Percentiles rank a stretch among this genome's conserved stretches.
Conservation (phyloP, 129 eudicot genomes). For the Cynara cardunculus region DNA sequence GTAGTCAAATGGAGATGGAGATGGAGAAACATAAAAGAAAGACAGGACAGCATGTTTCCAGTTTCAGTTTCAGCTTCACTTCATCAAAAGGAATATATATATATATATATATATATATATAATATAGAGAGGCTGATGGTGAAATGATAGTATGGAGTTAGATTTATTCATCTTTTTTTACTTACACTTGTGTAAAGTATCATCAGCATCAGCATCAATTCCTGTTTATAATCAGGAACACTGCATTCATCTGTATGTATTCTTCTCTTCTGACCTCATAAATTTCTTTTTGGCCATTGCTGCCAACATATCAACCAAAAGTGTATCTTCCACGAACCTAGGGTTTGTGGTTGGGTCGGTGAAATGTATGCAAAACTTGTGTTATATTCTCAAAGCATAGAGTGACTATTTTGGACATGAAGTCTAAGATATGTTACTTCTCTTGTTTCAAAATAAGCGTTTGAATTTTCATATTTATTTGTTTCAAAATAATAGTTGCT, state of each 20-base stretch:
- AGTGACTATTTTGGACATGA: too few species aligned
- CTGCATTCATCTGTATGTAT: neutral
- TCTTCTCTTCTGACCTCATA: neutral
- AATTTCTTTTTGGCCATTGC: neutral
- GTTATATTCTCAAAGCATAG: too few species aligned
- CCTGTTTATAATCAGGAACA: neutral
- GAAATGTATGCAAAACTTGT: neutral
- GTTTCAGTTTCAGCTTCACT: neutral
- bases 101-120: neutral
- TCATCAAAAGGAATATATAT: constrained; percentile 13
- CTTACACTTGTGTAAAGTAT: constrained; percentile 24
- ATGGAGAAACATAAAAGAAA: constrained; percentile 1
- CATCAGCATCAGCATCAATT: neutral
- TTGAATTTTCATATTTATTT: too few species aligned
- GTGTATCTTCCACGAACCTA: neutral
- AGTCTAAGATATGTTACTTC: too few species aligned
- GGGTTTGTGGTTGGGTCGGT: neutral
- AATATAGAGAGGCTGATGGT: neutral
- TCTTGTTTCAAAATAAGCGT: too few species aligned
- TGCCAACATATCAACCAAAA: neutral
- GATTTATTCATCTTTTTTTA: constrained; percentile 27
- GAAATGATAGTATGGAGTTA: constrained; percentile 7
- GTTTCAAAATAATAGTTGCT: neutral
- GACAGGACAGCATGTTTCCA: neutral
- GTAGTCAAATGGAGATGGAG: neutral